Conservation (phyloP, 2,329 filamentous ascomycete genomes). For the Geoglossum cookeanum region DNA sequence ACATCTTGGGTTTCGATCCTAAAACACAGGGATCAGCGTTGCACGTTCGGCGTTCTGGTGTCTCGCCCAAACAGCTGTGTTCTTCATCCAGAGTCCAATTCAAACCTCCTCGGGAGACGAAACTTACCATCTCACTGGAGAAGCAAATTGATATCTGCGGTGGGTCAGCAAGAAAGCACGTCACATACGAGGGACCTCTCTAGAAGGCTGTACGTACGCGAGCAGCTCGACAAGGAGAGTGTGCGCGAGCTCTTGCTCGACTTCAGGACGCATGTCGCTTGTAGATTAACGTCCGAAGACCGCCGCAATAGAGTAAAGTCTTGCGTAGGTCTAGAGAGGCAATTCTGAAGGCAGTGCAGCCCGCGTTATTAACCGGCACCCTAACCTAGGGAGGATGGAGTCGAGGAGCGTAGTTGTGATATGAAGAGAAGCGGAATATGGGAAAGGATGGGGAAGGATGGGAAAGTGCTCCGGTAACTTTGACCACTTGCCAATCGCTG, state of each 20-base stretch:
- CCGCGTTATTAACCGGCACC: neutral
- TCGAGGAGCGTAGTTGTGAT: neutral
- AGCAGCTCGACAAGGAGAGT: conserved; percentile 96
- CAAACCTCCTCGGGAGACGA: no score
- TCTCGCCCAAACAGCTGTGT: no score
- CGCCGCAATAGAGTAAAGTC: neutral
- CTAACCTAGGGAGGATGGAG: neutral
- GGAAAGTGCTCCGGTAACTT: neutral
- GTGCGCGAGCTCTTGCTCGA: conserved; percentile 98
- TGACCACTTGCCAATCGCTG: neutral
- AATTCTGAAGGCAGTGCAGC: neutral
- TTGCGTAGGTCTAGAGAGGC: neutral
- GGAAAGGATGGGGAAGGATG: no score
- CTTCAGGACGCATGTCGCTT: conserved; percentile 76
- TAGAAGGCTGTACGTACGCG: conserved; percentile 40
- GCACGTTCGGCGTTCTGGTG: no score
- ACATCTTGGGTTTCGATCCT: conserved; percentile 97
- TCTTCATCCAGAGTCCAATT: no score
- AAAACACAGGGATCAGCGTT: neutral
- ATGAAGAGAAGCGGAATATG: neutral
- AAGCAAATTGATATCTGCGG: conserved; percentile 56
- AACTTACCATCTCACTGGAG: conserved; percentile 63
- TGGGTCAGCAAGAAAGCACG: neutral
- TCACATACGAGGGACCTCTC: neutral
- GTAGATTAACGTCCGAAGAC: conserved; percentile 6